These are phyloP conservation scores for Pinus tabuliformis DNA, from an alignment of 75 land plant genomes.

Conservation along the genomic window DNA sequence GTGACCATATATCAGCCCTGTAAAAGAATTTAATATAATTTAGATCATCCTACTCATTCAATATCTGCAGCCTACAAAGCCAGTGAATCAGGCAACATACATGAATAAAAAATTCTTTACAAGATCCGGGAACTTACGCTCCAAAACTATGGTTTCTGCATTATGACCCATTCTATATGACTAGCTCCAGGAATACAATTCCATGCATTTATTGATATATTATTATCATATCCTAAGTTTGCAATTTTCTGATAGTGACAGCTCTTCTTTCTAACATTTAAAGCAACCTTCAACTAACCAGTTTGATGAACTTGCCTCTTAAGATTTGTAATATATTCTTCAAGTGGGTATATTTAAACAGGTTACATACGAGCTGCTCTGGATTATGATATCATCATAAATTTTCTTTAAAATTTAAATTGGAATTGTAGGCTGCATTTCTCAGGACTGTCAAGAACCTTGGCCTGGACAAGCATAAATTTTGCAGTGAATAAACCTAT, in stretches of 20 bases:
- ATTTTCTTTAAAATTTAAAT: too few relatives aligned
- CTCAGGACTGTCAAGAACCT: neutral
- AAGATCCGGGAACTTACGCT: neutral
- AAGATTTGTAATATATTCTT: neutral
- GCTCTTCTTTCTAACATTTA: neutral
- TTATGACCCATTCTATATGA: neutral
- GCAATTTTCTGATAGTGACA: neutral
- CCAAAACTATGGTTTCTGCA: neutral
- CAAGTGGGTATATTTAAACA: neutral
- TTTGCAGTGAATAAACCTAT: neutral
- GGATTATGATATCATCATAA: too few relatives aligned
- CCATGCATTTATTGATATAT: neutral
- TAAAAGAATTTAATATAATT: neutral
- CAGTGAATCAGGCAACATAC: neutral
- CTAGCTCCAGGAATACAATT: neutral
- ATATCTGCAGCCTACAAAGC: neutral
- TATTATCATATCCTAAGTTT: neutral
- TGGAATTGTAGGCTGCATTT: neutral
- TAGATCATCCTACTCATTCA: neutral
- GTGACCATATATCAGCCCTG: constrained; percentile 99
- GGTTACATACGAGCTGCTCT: neutral
- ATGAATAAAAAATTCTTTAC: neutral
- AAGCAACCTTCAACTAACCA: neutral
- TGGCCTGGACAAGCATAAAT: neutral
- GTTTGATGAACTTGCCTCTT: neutral